Conservation (phyloP, 768 basidiomycete species). For the Rhodotorula babjevae region DNA sequence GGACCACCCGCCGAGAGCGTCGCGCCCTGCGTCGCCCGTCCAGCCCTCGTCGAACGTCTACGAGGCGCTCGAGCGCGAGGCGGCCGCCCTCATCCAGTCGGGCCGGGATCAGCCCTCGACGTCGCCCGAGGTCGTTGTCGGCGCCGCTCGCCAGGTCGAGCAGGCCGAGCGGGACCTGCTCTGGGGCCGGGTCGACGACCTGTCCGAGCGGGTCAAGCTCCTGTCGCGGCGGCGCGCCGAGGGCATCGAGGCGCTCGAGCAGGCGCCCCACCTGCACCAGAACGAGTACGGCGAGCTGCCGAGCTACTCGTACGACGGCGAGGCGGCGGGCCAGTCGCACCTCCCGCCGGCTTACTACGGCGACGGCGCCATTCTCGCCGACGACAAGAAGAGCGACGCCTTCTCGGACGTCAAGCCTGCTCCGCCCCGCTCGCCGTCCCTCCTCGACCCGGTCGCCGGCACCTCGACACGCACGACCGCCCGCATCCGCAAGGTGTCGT, state of each 20-base stretch:
- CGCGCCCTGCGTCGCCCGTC: not conserved
- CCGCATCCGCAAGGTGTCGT: slow-evolving; percentile 11
- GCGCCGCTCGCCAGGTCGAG: slow-evolving; percentile 52
- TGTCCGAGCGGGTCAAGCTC: slow-evolving; percentile 63
- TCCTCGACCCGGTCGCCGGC: slow-evolving; percentile 22
- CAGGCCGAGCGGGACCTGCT: slow-evolving; percentile 61
- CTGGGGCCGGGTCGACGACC: slow-evolving; percentile 69
- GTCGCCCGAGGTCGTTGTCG: slow-evolving; percentile 52
- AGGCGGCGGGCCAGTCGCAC: slow-evolving; percentile 3
- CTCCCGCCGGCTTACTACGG: slow-evolving; percentile 31
- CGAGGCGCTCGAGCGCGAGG: slow-evolving; percentile 61
- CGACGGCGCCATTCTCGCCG: not conserved
- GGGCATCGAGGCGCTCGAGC: not conserved
- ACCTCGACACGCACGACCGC: not conserved
- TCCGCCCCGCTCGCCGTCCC: slow-evolving; percentile 23
- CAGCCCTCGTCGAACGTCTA: slow-evolving; percentile 47
- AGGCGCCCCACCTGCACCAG: slow-evolving; percentile 4
- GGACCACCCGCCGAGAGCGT: not conserved
- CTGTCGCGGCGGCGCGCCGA: slow-evolving; percentile 63
- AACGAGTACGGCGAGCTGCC: slow-evolving; percentile 13
- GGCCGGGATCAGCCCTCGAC: slow-evolving; percentile 45
- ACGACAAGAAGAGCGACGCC: slow-evolving; percentile 1
- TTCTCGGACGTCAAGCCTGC: slow-evolving; percentile 10
- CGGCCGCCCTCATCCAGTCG: slow-evolving; percentile 60
- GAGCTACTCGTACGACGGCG: slow-evolving; percentile 18